A percentile compares a stretch with the other conserved stretches of the same genome.
phyloP scores from a whole-genome alignment of 257 asterid species.

The Ilex aquifolium region DNA sequence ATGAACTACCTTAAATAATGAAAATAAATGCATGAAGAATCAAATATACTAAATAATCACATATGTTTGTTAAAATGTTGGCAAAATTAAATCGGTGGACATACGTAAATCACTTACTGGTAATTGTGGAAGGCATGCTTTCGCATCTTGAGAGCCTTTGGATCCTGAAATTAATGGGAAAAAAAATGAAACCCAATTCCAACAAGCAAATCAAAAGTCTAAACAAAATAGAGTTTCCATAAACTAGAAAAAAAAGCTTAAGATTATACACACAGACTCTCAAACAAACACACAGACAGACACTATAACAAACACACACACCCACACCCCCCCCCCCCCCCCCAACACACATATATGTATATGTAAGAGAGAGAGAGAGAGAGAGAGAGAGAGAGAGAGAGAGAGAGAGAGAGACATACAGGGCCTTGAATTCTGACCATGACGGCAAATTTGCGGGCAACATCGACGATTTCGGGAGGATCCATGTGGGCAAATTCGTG shows the following conservation, averaged over 20 bases:
- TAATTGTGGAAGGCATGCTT: slow-evolving; percentile 91
- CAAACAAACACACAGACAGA: neutral
- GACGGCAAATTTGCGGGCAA: slow-evolving; percentile 76
- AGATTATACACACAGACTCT: neutral
- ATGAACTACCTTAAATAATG: slow-evolving; percentile 6
- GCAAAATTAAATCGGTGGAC: neutral
- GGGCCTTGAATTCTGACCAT: slow-evolving; percentile 99
- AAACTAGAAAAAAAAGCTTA: neutral
- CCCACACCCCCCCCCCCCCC: too few species aligned
- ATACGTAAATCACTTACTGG: slow-evolving; percentile 38
- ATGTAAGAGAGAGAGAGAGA: neutral
- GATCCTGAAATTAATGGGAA: slow-evolving; percentile 54
- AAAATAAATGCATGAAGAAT: neutral
- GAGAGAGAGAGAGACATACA: slow-evolving; percentile 35
- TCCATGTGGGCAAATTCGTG: slow-evolving; percentile 37
- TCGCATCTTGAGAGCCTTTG: slow-evolving; percentile 90
- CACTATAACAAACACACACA: neutral
- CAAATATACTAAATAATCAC: neutral
- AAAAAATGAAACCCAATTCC: slow-evolving; percentile 2
- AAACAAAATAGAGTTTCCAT: neutral
- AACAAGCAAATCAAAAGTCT: neutral
- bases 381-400: slow-evolving; percentile 8
- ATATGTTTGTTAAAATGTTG: too few species aligned
- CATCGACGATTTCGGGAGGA: slow-evolving; percentile 70
- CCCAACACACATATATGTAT: too few species aligned